A percentile compares a stretch with the other conserved stretches of the same genome.
These are phyloP conservation scores for Fraxinus americana DNA, from an alignment of 257 asterid species.

Conservation along the genomic window DNA sequence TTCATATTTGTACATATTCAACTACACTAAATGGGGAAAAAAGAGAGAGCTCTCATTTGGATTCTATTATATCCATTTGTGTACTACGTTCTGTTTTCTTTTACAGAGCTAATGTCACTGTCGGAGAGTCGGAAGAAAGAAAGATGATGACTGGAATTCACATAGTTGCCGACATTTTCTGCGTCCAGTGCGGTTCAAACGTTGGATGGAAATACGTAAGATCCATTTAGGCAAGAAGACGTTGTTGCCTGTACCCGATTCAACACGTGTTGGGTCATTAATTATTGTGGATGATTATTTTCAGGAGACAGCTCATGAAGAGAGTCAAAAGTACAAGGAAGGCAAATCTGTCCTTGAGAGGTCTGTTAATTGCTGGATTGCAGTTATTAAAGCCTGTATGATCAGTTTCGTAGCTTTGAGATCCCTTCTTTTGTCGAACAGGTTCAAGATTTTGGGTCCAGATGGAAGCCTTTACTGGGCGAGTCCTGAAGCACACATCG, in stretches of 20 bases:
- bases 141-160: slow-evolving; percentile 72
- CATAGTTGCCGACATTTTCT: slow-evolving; percentile 73
- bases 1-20: not conserved
- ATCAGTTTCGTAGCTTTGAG: slow-evolving; percentile 19
- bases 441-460: slow-evolving; percentile 79
- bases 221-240: not conserved
- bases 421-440: slow-evolving; percentile 25
- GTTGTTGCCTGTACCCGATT: not conserved
- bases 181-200: slow-evolving; percentile 63
- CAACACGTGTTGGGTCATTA: not conserved
- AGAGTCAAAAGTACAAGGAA: slow-evolving; percentile 91
- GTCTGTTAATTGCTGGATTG: slow-evolving; percentile 43
- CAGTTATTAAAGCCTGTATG: not conserved
- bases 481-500: slow-evolving; percentile 49
- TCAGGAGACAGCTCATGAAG: slow-evolving; percentile 72
- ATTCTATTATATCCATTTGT: not conserved
- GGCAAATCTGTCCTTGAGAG: slow-evolving; percentile 94
- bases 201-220: slow-evolving; percentile 86
- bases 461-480: slow-evolving; percentile 69
- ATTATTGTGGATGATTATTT: slow-evolving; percentile 8
- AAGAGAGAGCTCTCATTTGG: not conserved
- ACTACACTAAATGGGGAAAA: not conserved
- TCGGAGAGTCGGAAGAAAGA: slow-evolving; percentile 70
- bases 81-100: slow-evolving; percentile 4
- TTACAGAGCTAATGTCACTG: slow-evolving; percentile 59